Evolutionary conservation across 2,329 filamentous ascomycete species (phyloP).

Genomic region (Diplodia corticola): DNA sequence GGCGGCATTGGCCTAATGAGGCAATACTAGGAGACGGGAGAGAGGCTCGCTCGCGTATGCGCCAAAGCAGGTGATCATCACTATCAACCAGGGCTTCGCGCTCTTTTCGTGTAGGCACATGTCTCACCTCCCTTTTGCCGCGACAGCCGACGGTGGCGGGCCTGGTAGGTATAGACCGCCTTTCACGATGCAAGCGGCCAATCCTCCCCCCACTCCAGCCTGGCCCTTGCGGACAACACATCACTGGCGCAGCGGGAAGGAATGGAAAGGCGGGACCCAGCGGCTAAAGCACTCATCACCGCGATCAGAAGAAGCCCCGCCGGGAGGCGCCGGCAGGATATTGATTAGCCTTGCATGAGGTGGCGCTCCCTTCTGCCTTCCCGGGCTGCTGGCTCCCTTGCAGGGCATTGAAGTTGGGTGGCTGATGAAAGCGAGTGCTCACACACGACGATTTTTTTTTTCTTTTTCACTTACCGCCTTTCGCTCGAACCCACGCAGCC

Average conservation of each 20-base stretch:
- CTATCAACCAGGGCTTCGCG: neutral
- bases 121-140: constrained; percentile 10
- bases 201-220: neutral
- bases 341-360: constrained; percentile 2
- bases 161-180: neutral
- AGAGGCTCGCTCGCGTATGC: neutral
- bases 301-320: neutral
- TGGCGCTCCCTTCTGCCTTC: neutral
- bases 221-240: constrained; percentile 8
- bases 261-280: constrained; percentile 3
- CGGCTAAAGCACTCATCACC: constrained; percentile 1
- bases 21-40: neutral
- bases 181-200: constrained; percentile 5
- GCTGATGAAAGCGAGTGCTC: neutral
- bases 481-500: neutral
- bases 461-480: constrained; percentile 3
- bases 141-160: constrained; percentile 6
- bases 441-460: neutral
- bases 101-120: neutral
- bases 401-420: neutral
- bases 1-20: neutral
- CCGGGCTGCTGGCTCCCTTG: neutral
- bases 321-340: neutral
- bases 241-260: neutral
- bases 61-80: neutral